Percentiles rank a stretch among this genome's conserved stretches.
Evolutionary conservation across 805 yeast species (phyloP).

Genomic region (Scheffersomyces coipomensis): DNA sequence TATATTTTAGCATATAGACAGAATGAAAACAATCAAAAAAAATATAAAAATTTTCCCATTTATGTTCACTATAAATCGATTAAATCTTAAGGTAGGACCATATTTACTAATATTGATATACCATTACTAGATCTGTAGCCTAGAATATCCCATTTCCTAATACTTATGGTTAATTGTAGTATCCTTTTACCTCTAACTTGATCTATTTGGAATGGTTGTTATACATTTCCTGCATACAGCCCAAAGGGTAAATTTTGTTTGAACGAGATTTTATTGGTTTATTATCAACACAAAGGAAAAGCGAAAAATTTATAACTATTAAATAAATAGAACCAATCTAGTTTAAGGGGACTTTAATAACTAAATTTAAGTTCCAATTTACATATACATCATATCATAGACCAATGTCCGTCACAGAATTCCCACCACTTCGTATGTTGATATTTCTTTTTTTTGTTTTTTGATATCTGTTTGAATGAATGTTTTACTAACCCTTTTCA

Average conservation of each 20-base stretch:
- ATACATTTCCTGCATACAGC: constrained; percentile 5
- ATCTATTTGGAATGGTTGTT: too few species aligned
- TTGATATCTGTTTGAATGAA: not conserved
- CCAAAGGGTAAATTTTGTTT: constrained; percentile 2
- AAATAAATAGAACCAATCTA: not conserved
- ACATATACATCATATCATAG: not conserved
- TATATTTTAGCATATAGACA: too few species aligned
- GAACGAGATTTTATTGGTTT: constrained; percentile 7
- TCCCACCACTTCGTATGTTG: constrained; percentile 43
- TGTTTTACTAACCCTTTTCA: constrained; percentile 5
- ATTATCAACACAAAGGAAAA: not conserved
- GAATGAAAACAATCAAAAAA: too few species aligned
- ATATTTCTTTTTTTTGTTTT: not conserved
- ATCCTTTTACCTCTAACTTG: too few species aligned
- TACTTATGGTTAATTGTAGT: too few species aligned
- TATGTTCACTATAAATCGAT: too few species aligned
- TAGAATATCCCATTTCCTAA: too few species aligned
- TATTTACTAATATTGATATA: too few species aligned
- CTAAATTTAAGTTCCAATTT: not conserved
- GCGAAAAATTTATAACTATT: not conserved
- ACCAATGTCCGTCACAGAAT: constrained; percentile 36
- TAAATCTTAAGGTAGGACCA: too few species aligned
- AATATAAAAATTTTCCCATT: too few species aligned
- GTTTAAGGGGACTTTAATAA: not conserved
- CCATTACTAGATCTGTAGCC: too few species aligned